Evolutionary conservation across 2,329 filamentous ascomycete species (phyloP).

Genomic region (Cryphonectria naterciae): DNA sequence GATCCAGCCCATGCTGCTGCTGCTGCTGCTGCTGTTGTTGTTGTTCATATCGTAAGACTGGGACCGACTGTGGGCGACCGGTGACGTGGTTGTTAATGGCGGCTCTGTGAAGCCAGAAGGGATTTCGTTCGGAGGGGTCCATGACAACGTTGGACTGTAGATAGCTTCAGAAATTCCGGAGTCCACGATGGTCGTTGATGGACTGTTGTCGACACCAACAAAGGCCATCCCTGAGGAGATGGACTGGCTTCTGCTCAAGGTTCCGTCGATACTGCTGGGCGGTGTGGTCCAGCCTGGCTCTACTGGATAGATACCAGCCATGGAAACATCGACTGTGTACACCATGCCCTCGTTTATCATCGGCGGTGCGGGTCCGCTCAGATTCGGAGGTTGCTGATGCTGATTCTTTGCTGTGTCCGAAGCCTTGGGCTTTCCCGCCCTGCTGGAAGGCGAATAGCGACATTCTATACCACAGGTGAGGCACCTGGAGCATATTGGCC

Average conservation of each 20-base stretch:
- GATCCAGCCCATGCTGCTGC: conserved; percentile 35
- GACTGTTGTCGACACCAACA: conserved; percentile 31
- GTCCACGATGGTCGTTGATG: conserved; percentile 30
- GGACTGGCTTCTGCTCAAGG: conserved; percentile 41
- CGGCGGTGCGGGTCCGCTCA: conserved; percentile 34
- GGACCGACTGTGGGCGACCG: conserved; percentile 39
- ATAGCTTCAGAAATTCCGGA: conserved; percentile 36
- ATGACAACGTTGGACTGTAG: conserved; percentile 44
- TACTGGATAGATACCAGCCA: conserved; percentile 42
- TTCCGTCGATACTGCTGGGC: conserved; percentile 40
- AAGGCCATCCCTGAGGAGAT: conserved; percentile 39
- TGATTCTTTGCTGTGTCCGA: conserved; percentile 37
- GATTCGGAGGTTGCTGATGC: conserved; percentile 28
- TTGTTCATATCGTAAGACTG: conserved; percentile 43
- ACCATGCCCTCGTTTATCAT: conserved; percentile 38
- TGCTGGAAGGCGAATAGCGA: conserved; percentile 56
- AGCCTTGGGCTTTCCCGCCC: conserved; percentile 54
- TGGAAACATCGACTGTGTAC: conserved; percentile 35
- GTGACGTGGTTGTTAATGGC: conserved; percentile 36
- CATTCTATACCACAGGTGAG: conserved; percentile 54
- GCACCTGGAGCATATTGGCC: conserved; percentile 58
- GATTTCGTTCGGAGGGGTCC: conserved; percentile 51
- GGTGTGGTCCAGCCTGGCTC: conserved; percentile 46
- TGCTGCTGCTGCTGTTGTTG: conserved; percentile 27
- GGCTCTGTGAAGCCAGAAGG: conserved; percentile 40